phyloP scores from a whole-genome alignment of 2,329 filamentous ascomycete species.

The Talaromyces islandicus region DNA sequence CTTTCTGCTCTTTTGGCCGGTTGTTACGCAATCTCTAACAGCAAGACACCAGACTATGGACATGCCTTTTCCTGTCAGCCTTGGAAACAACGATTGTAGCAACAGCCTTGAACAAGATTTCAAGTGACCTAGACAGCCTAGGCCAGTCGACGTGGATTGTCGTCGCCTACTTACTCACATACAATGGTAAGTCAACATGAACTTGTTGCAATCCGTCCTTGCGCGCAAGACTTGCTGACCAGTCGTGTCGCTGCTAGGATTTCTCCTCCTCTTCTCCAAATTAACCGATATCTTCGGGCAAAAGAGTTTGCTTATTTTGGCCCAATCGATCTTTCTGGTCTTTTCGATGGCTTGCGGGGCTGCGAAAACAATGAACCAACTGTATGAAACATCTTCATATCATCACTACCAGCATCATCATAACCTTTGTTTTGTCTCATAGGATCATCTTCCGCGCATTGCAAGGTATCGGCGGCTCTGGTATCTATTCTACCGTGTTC shows the following conservation, averaged over 20 bases:
- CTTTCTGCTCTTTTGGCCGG: not conserved
- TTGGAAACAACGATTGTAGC: not conserved
- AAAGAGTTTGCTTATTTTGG: not conserved
- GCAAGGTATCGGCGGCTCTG: conserved; percentile 4
- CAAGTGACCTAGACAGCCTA: not conserved
- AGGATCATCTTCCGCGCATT: conserved; percentile 7
- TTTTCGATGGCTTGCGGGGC: conserved; percentile 6
- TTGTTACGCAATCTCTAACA: not conserved
- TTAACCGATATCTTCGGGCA: conserved; percentile 6
- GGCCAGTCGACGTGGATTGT: not conserved
- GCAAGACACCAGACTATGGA: not conserved
- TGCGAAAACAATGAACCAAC: conserved; percentile 8
- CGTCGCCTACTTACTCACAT: not conserved
- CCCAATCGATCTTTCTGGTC: not conserved
- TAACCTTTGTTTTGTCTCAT: not conserved
- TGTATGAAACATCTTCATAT: not conserved
- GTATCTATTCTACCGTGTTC: not conserved
- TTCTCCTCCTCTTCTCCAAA: conserved; percentile 5
- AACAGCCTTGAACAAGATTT: not conserved
- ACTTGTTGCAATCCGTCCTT: not conserved
- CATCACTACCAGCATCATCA: not conserved
- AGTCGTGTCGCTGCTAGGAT: not conserved
- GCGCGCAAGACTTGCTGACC: not conserved
- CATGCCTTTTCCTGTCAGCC: not conserved
- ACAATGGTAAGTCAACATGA: not conserved